Percentiles rank a stretch among this genome's conserved stretches.
phyloP scores from a whole-genome alignment of 306 rosid species.

The Lupinus albus region DNA sequence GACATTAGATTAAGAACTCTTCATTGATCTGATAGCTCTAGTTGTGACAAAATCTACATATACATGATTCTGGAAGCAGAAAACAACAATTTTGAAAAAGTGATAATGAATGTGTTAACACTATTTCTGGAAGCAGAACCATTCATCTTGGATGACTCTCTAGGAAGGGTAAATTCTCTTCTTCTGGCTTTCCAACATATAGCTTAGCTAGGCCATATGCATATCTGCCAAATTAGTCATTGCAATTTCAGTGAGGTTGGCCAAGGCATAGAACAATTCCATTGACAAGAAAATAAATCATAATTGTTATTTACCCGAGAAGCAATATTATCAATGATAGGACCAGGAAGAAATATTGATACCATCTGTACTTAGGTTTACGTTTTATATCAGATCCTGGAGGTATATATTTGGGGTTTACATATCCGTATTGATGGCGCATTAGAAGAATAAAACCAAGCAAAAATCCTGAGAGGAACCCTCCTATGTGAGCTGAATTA shows the following conservation, averaged over 20 bases:
- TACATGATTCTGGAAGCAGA: constrained; percentile 26
- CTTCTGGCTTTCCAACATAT: constrained; percentile 23
- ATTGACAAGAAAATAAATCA: background rate
- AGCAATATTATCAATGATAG: constrained; percentile 49
- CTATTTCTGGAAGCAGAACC: constrained; percentile 30
- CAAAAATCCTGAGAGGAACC: constrained; percentile 75
- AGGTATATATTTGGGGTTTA: constrained; percentile 62
- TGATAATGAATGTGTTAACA: constrained; percentile 24
- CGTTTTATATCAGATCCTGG: constrained; percentile 54
- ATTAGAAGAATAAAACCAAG: constrained; percentile 74
- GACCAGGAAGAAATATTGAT: constrained; percentile 62
- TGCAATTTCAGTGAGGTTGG: constrained; percentile 16
- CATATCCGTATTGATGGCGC: constrained; percentile 84
- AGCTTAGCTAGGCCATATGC: constrained; percentile 46
- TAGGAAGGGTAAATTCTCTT: constrained; percentile 1
- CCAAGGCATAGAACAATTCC: constrained; percentile 12
- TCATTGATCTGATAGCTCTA: constrained; percentile 15
- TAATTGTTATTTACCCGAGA: constrained; percentile 55
- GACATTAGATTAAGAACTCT: constrained; percentile 17
- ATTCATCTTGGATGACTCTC: constrained; percentile 30
- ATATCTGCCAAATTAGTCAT: constrained; percentile 49
- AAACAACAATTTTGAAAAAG: constrained; percentile 5
- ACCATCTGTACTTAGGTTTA: constrained; percentile 63
- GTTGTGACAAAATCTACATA: constrained; percentile 17
- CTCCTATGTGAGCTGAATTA: constrained; percentile 92